Percentiles rank a stretch among this genome's conserved stretches.
Conservation (phyloP, 2,329 filamentous ascomycete genomes). For the Ophidiomyces ophidiicola region DNA sequence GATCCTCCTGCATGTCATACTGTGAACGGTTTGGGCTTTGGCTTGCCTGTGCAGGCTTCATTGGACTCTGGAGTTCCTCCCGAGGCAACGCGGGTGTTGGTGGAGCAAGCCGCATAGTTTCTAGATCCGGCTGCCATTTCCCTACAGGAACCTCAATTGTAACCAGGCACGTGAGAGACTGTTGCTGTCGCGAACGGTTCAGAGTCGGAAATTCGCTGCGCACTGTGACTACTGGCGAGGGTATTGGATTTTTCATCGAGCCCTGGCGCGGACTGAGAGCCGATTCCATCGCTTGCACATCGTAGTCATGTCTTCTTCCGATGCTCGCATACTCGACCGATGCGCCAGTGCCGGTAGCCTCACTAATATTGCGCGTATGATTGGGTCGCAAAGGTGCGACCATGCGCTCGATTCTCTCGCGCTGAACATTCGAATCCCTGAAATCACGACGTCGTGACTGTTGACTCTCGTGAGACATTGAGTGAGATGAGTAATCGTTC, state of each 20-base stretch:
- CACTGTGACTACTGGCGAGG: constrained; percentile 80
- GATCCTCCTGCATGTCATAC: constrained; percentile 61
- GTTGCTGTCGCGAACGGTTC: constrained; percentile 81
- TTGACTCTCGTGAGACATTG: constrained; percentile 17
- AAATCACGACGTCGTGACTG: constrained; percentile 29
- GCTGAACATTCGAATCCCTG: constrained; percentile 30
- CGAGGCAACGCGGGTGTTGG: constrained; percentile 37
- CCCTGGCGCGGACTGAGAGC: constrained; percentile 57
- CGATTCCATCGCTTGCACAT: constrained; percentile 91
- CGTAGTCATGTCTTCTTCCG: constrained; percentile 76
- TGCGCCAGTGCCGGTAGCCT: constrained; percentile 58
- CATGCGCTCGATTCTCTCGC: constrained; percentile 37
- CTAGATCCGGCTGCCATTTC: constrained; percentile 76
- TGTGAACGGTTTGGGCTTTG: constrained; percentile 34
- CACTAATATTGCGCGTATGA: constrained; percentile 69
- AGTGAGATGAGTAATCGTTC: constrained; percentile 22
- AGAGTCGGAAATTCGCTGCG: constrained; percentile 95
- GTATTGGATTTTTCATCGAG: constrained; percentile 71
- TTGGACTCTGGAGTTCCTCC: constrained; percentile 44
- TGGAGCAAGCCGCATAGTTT: constrained; percentile 54
- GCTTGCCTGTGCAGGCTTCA: constrained; percentile 22
- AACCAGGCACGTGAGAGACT: constrained; percentile 84
- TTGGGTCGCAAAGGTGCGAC: constrained; percentile 29
- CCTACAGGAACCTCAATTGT: constrained; percentile 88
- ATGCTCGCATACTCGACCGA: constrained; percentile 62